A percentile compares a stretch with the other conserved stretches of the same genome.
These are phyloP conservation scores for Trypanosoma grayi DNA, from an alignment of 208 protist species.

Conservation along the genomic window DNA sequence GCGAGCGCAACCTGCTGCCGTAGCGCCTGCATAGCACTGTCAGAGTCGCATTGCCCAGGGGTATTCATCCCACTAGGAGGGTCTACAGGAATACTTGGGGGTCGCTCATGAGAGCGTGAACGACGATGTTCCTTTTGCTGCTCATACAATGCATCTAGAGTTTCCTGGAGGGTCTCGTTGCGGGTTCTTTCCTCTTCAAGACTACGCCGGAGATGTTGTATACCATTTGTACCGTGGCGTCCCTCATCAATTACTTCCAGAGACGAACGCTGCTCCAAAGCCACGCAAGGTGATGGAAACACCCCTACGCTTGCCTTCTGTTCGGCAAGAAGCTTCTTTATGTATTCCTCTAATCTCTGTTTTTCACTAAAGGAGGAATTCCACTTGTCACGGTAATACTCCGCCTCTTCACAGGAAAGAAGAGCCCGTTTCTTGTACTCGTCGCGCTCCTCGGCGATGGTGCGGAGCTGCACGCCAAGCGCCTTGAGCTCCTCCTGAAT, in stretches of 20 bases:
- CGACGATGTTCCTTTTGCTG: conserved; percentile 6
- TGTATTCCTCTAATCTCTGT: conserved; percentile 10
- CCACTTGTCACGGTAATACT: conserved; percentile 26
- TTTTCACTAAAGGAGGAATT: conserved; percentile 13
- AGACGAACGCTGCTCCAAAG: not conserved
- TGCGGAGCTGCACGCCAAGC: conserved; percentile 27
- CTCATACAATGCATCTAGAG: conserved; percentile 22
- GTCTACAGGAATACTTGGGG: not conserved
- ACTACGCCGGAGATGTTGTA: not conserved
- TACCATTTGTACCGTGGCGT: not conserved
- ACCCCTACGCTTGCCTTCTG: not conserved
- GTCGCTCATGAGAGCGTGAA: conserved; percentile 2
- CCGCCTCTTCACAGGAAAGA: conserved; percentile 42
- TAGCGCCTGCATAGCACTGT: not conserved
- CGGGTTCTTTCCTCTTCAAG: conserved; percentile 14
- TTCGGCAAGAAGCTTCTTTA: conserved; percentile 6
- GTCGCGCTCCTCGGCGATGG: conserved; percentile 29
- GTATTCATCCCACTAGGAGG: not conserved
- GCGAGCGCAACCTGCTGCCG: conserved; percentile 8
- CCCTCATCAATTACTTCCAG: not conserved
- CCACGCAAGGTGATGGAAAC: not conserved
- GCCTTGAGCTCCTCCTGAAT: conserved; percentile 35
- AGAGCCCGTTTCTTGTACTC: conserved; percentile 37
- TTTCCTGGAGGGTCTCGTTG: conserved; percentile 19
- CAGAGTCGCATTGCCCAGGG: not conserved